These are phyloP conservation scores for Dissoconium aciculare DNA, from an alignment of 2,329 filamentous ascomycete species.

Conservation along the genomic window DNA sequence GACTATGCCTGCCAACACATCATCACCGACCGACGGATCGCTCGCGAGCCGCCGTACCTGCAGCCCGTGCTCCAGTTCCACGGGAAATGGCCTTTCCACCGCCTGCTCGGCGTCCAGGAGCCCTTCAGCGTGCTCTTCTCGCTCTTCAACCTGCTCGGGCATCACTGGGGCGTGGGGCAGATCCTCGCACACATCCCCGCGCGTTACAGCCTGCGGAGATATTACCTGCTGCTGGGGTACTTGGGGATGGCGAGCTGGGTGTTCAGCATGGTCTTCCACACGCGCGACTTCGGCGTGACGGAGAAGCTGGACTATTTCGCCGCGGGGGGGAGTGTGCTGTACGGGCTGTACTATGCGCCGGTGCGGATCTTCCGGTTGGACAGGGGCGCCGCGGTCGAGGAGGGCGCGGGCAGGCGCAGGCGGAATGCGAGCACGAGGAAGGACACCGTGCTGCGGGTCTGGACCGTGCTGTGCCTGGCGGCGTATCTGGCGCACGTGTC, in stretches of 20 bases:
- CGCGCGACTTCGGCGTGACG: slow-evolving; percentile 67
- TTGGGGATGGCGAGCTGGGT: slow-evolving; percentile 73
- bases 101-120: slow-evolving; percentile 85
- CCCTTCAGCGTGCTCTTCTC: slow-evolving; percentile 89
- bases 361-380: slow-evolving; percentile 65
- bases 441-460: slow-evolving; percentile 48
- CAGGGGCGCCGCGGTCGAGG: too few relatives aligned
- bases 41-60: slow-evolving; percentile 47
- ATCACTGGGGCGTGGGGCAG: slow-evolving; percentile 59
- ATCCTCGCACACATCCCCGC: slow-evolving; percentile 56
- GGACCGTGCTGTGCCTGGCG: slow-evolving; percentile 57
- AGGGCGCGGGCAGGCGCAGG: background rate
- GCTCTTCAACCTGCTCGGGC: slow-evolving; percentile 76
- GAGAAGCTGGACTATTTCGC: slow-evolving; percentile 96
- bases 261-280: slow-evolving; percentile 85
- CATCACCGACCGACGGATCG: slow-evolving; percentile 57
- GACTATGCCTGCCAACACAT: slow-evolving; percentile 97
- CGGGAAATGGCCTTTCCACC: slow-evolving; percentile 95
- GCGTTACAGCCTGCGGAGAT: slow-evolving; percentile 60
- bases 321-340: slow-evolving; percentile 77
- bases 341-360: slow-evolving; percentile 74
- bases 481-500: slow-evolving; percentile 64
- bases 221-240: slow-evolving; percentile 67
- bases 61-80: slow-evolving; percentile 76
- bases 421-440: slow-evolving; percentile 13